Evolutionary conservation across 768 basidiomycete species (phyloP).

Genomic region (Lyophyllum shimeji): DNA sequence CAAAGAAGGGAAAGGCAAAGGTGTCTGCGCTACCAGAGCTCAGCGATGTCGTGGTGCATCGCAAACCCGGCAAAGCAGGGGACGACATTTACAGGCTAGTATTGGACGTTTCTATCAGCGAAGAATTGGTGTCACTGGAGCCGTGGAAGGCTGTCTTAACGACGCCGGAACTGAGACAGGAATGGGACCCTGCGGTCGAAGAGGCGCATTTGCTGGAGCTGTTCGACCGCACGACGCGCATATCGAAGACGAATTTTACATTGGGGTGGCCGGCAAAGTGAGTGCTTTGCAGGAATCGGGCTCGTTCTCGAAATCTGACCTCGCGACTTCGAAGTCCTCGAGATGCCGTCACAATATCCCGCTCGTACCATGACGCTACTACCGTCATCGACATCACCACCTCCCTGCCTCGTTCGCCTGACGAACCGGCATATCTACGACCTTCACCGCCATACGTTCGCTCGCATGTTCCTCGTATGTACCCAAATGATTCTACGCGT

Average conservation of each 20-base stretch:
- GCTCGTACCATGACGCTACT: conserved; percentile 75
- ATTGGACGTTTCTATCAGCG: conserved; percentile 71
- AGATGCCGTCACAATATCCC: conserved; percentile 92
- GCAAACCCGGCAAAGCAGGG: conserved; percentile 64
- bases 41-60: conserved; percentile 75
- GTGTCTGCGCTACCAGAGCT: conserved; percentile 54
- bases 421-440: conserved; percentile 89
- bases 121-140: conserved; percentile 65
- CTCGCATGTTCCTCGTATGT: conserved; percentile 73
- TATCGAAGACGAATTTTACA: conserved; percentile 87
- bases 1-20: conserved; percentile 64
- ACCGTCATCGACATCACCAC: conserved; percentile 91
- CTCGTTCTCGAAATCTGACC: conserved; percentile 1
- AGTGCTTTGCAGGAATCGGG: conserved; percentile 28
- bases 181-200: conserved; percentile 95
- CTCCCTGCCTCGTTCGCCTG: conserved; percentile 86
- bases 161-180: conserved; percentile 84
- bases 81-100: conserved; percentile 81
- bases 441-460: conserved; percentile 92
- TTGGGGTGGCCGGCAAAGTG: conserved; percentile 98
- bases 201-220: conserved; percentile 79
- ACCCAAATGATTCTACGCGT: not conserved
- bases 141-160: conserved; percentile 79
- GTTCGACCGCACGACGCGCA: conserved; percentile 81
- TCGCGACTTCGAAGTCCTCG: conserved; percentile 61